A percentile compares a stretch with the other conserved stretches of the same genome.
phyloP scores from a whole-genome alignment of 495 filamentous ascomycete species.

The Delitschia confertaspora region DNA sequence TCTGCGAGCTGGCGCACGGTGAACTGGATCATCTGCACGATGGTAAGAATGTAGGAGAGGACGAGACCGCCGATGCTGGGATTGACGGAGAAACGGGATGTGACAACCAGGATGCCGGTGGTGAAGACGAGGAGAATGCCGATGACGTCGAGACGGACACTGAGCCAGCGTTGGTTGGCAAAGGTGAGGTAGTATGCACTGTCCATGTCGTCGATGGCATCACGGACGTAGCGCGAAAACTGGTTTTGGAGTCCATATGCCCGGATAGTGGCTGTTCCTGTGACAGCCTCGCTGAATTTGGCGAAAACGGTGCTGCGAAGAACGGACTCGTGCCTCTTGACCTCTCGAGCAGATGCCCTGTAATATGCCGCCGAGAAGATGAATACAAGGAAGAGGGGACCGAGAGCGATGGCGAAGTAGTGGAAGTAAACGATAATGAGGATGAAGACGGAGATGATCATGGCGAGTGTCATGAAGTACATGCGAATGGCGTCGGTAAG shows the following conservation, averaged over 20 bases:
- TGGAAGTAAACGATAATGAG: conserved; percentile 89
- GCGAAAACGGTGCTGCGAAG: conserved; percentile 81
- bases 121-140: conserved; percentile 76
- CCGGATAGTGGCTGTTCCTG: conserved; percentile 73
- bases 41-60: conserved; percentile 81
- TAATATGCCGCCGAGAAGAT: conserved; percentile 81
- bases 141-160: conserved; percentile 72
- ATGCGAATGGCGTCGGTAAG: conserved; percentile 85
- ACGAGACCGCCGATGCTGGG: conserved; percentile 83
- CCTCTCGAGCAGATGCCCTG: conserved; percentile 78
- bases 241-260: conserved; percentile 73
- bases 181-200: conserved; percentile 90
- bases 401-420: conserved; percentile 85
- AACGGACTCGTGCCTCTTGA: conserved; percentile 88
- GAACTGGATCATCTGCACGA: conserved; percentile 95
- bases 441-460: conserved; percentile 62
- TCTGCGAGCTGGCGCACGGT: conserved; percentile 90
- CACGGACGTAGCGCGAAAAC: conserved; percentile 59
- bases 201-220: conserved; percentile 81
- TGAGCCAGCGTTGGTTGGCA: conserved; percentile 88
- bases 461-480: conserved; percentile 77
- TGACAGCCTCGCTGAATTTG: conserved; percentile 82
- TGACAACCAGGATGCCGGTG: conserved; percentile 83
- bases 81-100: conserved; percentile 76
- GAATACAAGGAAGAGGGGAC: conserved; percentile 71